Base-by-base conservation (phyloP, 2,329 filamentous ascomycete species). In the Claviceps cyperi region DNA sequence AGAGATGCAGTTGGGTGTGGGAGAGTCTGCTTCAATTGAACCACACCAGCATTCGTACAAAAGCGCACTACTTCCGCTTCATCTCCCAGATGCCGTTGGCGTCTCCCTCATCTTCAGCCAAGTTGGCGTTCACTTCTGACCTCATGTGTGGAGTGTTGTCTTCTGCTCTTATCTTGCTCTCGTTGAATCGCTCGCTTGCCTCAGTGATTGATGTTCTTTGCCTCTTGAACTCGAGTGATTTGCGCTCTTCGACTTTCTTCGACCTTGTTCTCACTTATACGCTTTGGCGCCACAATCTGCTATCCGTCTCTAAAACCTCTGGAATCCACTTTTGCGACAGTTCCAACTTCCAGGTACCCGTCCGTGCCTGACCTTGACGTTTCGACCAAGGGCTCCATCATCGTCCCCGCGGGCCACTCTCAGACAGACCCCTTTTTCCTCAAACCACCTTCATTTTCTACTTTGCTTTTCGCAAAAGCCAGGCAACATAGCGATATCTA, bases 311-410 rank as follows among this genome's bases (percentile, higher is more conserved):
- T 35, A 17, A 13, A 32, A 49, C 40, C 32, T 46, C 19, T 41
- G 43, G 36, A 49, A 51, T 35, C 50, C 46, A 51, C 51, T 50
- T 40, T 43, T 50, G 51, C 48, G 46, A 49, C 52, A 53, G 52
- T 48, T 52, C 51, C 54, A 58, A 53, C 51, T 48, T 52, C 51
- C 54, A 58, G 57, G 56, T 57, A 54, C 55, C 54, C 55, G 56
- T 56, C 48, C 48, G 49, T 52, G 39, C 46, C 49, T 49, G 40
- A 43, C 43, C 43, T 45, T 43, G 41, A 24, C 52, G 40, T 52
- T 41, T 52, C 39, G 43, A 50, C 39, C 49, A 35, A 50, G 24
- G 50, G 49, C 44, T 53, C 51, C 46, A 38, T 44, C 40, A 38
- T 24, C 40, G n/a, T 36, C 15, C 13, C 22, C 43, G 17, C 38